Conservation (phyloP, 352 stramenopile genomes). For the Globisporangium cystogenes region DNA sequence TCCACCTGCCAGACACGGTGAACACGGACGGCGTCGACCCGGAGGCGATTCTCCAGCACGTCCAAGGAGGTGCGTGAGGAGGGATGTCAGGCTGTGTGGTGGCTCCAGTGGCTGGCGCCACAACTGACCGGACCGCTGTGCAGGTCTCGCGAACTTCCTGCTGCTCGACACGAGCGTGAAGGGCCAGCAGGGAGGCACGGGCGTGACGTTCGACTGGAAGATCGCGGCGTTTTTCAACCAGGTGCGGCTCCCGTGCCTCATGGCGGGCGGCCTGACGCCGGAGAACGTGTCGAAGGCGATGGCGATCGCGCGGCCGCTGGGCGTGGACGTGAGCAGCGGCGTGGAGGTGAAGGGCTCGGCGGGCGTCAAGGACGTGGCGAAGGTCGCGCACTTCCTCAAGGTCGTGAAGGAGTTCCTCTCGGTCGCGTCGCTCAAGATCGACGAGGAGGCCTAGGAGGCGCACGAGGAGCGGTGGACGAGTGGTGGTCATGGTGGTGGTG, state of each 20-base stretch:
- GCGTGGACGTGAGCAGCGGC: conserved; percentile 95
- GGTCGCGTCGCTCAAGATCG: conserved; percentile 54
- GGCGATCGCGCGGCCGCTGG: conserved; percentile 72
- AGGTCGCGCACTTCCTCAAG: conserved; percentile 60
- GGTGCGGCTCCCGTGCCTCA: conserved; percentile 91
- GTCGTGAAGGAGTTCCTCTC: conserved; percentile 53
- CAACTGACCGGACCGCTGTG: not conserved
- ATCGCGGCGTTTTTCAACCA: conserved; percentile 90
- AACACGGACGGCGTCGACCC: conserved; percentile 68
- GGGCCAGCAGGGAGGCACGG: conserved; percentile 89
- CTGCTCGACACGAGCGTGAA: conserved; percentile 97
- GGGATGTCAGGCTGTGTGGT: not conserved
- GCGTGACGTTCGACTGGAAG: conserved; percentile 95
- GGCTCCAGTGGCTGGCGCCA: not conserved
- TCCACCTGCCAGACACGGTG: conserved; percentile 88
- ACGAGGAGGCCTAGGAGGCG: conserved; percentile 37
- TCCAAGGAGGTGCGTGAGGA: conserved; percentile 27
- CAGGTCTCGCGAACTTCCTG: conserved; percentile 80
- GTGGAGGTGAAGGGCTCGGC: conserved; percentile 85
- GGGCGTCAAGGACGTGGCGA: conserved; percentile 62
- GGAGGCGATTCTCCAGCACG: conserved; percentile 64
- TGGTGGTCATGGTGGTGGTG: too few relatives aligned
- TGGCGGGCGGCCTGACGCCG: conserved; percentile 93
- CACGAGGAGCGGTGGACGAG: too few relatives aligned
- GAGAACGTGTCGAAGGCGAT: conserved; percentile 93